Conservation (phyloP, 2,329 filamentous ascomycete genomes). For the Didymella keratinophila region DNA sequence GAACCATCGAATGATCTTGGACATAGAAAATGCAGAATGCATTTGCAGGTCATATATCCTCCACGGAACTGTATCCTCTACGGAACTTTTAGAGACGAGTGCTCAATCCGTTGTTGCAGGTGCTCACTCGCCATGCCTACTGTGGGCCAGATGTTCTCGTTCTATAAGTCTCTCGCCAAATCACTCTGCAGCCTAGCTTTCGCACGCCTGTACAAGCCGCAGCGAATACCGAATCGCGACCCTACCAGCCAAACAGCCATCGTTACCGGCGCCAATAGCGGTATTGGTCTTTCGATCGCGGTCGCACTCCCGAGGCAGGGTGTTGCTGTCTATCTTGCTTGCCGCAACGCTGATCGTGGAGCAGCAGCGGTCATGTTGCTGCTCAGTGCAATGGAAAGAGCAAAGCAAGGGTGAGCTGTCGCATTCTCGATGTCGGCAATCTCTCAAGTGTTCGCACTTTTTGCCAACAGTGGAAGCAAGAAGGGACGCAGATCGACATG, state of each 20-base stretch:
- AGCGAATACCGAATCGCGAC: constrained; percentile 15
- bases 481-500: constrained; percentile 24
- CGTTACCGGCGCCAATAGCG: constrained; percentile 60
- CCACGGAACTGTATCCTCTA: neutral
- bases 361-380: constrained; percentile 20
- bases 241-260: constrained; percentile 57
- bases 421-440: constrained; percentile 21
- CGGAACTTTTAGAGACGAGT: neutral
- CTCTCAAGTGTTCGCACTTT: constrained; percentile 24
- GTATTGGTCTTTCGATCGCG: constrained; percentile 54
- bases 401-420: constrained; percentile 16
- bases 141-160: neutral
- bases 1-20: neutral
- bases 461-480: constrained; percentile 18
- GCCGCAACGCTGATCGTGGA: constrained; percentile 25
- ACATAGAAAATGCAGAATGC: neutral
- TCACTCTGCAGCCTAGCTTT: constrained; percentile 17
- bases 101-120: neutral
- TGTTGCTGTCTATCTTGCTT: constrained; percentile 26
- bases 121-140: neutral
- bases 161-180: constrained; percentile 20
- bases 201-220: constrained; percentile 24
- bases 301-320: constrained; percentile 21
- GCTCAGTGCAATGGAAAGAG: constrained; percentile 5
- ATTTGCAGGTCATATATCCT: neutral